A percentile compares a stretch with the other conserved stretches of the same genome.
Conservation (phyloP, 2,329 filamentous ascomycete species). For the Rutstroemia sydowiana region DNA sequence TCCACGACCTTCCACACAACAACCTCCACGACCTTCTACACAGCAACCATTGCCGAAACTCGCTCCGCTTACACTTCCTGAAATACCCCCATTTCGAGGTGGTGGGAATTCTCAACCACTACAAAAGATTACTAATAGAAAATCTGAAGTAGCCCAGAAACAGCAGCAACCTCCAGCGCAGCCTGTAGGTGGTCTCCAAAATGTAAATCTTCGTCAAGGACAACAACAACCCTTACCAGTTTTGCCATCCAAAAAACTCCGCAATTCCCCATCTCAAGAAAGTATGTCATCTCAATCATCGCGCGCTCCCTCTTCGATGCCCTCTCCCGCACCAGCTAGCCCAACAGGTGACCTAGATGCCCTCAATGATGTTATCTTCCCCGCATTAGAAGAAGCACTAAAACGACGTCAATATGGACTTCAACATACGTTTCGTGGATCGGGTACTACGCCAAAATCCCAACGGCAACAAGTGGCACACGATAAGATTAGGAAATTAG, state of each 20-base stretch:
- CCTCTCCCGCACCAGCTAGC: conserved; percentile 48
- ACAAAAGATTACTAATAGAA: conserved; percentile 26
- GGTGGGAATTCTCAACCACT: conserved; percentile 22
- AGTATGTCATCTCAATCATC: conserved; percentile 21
- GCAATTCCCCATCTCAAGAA: conserved; percentile 28
- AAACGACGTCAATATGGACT: conserved; percentile 65
- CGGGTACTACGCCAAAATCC: conserved; percentile 47
- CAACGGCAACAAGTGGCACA: conserved; percentile 67
- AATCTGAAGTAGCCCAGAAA: conserved; percentile 23
- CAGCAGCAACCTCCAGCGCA: conserved; percentile 24
- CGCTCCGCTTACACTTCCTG: conserved; percentile 30
- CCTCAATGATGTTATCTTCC: conserved; percentile 84
- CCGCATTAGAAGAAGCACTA: conserved; percentile 83
- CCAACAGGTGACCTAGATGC: conserved; percentile 71
- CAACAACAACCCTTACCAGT: conserved; percentile 28
- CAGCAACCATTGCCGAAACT: conserved; percentile 32
- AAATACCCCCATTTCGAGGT: conserved; percentile 32
- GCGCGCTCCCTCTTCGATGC: conserved; percentile 43
- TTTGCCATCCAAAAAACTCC: conserved; percentile 28
- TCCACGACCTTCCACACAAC: conserved; percentile 19
- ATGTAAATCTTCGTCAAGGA: conserved; percentile 22
- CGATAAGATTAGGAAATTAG: conserved; percentile 72
- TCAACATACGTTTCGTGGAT: conserved; percentile 31
- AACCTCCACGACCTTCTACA: conserved; percentile 21
- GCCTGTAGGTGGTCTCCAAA: conserved; percentile 22